These are phyloP conservation scores for Graphium sp. DNA, from an alignment of 2,329 filamentous ascomycete species.

Conservation along the genomic window DNA sequence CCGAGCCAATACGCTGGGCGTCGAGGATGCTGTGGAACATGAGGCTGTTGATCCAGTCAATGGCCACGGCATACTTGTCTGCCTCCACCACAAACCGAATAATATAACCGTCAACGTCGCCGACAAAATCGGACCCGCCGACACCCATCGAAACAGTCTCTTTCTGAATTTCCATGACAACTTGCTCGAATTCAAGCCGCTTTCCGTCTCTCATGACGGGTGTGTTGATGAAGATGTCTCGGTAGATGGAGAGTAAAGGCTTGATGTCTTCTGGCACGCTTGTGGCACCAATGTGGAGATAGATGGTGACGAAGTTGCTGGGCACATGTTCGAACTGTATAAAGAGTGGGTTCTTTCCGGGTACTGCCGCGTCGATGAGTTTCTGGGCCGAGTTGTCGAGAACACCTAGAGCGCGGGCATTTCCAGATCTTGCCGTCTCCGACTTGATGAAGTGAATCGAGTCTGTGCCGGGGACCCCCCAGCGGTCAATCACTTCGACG, in stretches of 20 bases:
- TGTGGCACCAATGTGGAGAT: slow-evolving; percentile 63
- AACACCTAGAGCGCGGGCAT: slow-evolving; percentile 54
- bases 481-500: slow-evolving; percentile 59
- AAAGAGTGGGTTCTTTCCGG: slow-evolving; percentile 56
- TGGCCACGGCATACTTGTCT: slow-evolving; percentile 68
- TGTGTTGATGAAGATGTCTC: slow-evolving; percentile 87
- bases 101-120: slow-evolving; percentile 66
- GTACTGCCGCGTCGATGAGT: slow-evolving; percentile 51
- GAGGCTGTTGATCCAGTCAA: slow-evolving; percentile 72
- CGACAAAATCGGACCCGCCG: slow-evolving; percentile 47
- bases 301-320: slow-evolving; percentile 81
- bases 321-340: slow-evolving; percentile 94
- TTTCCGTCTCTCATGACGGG: slow-evolving; percentile 65
- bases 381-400: slow-evolving; percentile 56
- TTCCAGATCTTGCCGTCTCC: slow-evolving; percentile 65
- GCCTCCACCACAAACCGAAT: slow-evolving; percentile 76
- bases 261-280: slow-evolving; percentile 66
- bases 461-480: slow-evolving; percentile 68
- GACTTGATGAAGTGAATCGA: slow-evolving; percentile 93
- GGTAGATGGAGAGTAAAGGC: slow-evolving; percentile 70
- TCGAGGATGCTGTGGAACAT: slow-evolving; percentile 87
- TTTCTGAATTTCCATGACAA: slow-evolving; percentile 78
- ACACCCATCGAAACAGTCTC: slow-evolving; percentile 79
- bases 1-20: slow-evolving; percentile 42
- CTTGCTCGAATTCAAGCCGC: slow-evolving; percentile 72